A percentile compares a stretch with the other conserved stretches of the same genome.
phyloP scores from a whole-genome alignment of 148 eudicot genomes.

The Chenopodium formosanum region DNA sequence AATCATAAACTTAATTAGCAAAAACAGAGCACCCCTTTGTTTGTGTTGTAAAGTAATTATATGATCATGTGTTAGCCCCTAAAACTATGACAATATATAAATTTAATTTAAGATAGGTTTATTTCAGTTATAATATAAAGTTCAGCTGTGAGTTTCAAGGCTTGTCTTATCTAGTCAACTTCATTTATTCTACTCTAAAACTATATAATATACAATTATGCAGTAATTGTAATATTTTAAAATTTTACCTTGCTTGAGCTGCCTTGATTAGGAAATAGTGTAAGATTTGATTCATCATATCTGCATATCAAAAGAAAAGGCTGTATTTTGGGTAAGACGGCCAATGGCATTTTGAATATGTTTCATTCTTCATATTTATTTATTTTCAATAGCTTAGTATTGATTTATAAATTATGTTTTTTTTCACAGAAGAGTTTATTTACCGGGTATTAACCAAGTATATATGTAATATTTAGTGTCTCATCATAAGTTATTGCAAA shows the following conservation, averaged over 20 bases:
- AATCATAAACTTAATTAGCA: not conserved
- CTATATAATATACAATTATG: too few species aligned
- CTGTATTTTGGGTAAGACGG: conserved; percentile 6
- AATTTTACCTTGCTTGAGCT: not conserved
- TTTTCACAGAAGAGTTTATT: too few species aligned
- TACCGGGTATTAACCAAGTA: too few species aligned
- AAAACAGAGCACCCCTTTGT: conserved; percentile 5
- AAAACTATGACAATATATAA: not conserved
- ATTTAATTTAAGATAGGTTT: not conserved
- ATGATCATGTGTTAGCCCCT: conserved; percentile 5
- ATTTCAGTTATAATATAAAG: not conserved
- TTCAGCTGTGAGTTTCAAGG: conserved; percentile 25
- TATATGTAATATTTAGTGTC: too few species aligned
- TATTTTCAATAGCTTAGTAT: too few species aligned
- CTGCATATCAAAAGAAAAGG: not conserved
- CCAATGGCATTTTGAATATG: too few species aligned
- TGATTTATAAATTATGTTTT: too few species aligned
- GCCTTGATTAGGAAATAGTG: not conserved
- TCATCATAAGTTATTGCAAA: too few species aligned
- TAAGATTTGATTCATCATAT: not conserved
- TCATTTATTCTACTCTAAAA: not conserved
- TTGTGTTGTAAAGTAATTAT: conserved; percentile 1
- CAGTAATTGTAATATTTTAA: too few species aligned
- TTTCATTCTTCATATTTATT: too few species aligned
- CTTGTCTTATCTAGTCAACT: conserved; percentile 31